phyloP scores from a whole-genome alignment of 2,329 filamentous ascomycete genomes.

The Fusarium mexicanum region DNA sequence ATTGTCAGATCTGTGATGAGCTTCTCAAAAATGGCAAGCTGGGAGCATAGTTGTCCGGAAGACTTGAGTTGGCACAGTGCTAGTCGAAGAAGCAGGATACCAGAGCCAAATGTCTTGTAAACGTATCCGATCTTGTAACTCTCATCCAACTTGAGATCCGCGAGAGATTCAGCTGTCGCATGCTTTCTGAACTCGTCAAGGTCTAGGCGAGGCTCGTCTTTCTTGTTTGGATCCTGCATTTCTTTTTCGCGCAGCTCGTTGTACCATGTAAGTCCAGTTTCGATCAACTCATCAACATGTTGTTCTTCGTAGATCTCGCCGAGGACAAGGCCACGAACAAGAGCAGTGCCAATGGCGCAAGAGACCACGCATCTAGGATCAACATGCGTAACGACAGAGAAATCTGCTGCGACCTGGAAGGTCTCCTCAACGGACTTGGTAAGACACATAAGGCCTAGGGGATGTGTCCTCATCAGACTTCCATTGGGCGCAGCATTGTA shows the following conservation, averaged over 20 bases:
- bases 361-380: conserved; percentile 62
- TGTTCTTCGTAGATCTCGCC: conserved; percentile 54
- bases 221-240: conserved; percentile 36
- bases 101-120: conserved; percentile 62
- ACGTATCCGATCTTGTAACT: conserved; percentile 60
- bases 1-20: conserved; percentile 60
- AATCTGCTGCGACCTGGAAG: conserved; percentile 54
- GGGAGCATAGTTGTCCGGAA: conserved; percentile 23
- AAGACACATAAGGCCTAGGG: conserved; percentile 59
- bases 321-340: conserved; percentile 57
- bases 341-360: conserved; percentile 57
- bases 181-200: conserved; percentile 54
- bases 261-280: conserved; percentile 54
- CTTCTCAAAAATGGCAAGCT: conserved; percentile 53
- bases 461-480: conserved; percentile 63
- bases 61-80: conserved; percentile 51
- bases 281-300: conserved; percentile 54
- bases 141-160: conserved; percentile 57
- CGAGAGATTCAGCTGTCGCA: conserved; percentile 49
- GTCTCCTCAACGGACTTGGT: conserved; percentile 52
- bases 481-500: conserved; percentile 60
- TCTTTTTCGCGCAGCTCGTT: conserved; percentile 28
- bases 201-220: conserved; percentile 49
- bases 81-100: conserved; percentile 55
- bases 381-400: conserved; percentile 59